Evolutionary conservation across 257 asterid species (phyloP), one percentile per base, ranked within the genome.

Genomic region (Plantago elongata): DNA sequence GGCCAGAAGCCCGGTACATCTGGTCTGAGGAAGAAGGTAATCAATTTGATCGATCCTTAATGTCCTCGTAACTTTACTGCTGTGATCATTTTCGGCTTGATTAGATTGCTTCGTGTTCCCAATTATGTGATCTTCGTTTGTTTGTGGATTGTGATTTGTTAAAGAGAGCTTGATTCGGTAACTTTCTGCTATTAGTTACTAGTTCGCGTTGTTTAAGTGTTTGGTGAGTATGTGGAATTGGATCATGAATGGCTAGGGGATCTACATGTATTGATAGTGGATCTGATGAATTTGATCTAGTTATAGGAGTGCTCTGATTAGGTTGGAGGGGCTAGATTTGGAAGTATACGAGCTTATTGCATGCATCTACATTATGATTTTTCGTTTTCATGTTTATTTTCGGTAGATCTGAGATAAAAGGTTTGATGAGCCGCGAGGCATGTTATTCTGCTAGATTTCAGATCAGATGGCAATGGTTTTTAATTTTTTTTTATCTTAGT

Each of bases 1-100:
- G 99, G 99, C 22, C 97, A 92, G 78, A 89, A 89, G 47, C 99
- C 97, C 51, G 97, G 99, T 29, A 92, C 99, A 34, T 92, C 99
- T 61, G 97, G 97, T 60, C 90, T 89, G 43, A 75, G 97, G 68
- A 92, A 92, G 82, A 92, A 89, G 95, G 97, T 92, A 45, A 16
- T 17, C 17, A 13, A n/a, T 11, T 60, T 47, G 17, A 52, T 15
- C 7, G 45, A 45, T 54, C 56, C n/a, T 14, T 29, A 2, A 18
- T 52, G 45, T 12, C 57, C 34, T 57, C 18, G 0, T 12, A 43
- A 38, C 12, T 58, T 73, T 54, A 17, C 11, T 1, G 29, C 40
- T 18, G 9, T 5, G 42, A 45, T 54, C 27, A 68, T 38, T 4
- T 2, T 18, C 49, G 49, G 61, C 38, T 14, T 74, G 45, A 3